phyloP scores from a whole-genome alignment of 1,284 basidiomycete species.

The Moesziomyces globuligerus region DNA sequence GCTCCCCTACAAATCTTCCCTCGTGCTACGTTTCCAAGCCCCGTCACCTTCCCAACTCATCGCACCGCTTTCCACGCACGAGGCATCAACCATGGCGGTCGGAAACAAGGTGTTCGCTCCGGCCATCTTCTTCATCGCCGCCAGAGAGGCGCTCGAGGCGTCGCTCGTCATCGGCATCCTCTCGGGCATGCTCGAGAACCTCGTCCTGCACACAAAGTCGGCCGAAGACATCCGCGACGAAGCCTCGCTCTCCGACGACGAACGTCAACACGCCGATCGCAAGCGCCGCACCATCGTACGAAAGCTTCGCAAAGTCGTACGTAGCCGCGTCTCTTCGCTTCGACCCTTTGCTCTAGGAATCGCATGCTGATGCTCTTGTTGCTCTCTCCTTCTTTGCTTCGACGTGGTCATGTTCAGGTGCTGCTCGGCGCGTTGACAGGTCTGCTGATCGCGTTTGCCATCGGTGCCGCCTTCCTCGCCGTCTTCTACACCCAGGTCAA shows the following conservation, averaged over 20 bases:
- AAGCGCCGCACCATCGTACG: conserved; percentile 41
- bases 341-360: not conserved
- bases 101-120: conserved; percentile 65
- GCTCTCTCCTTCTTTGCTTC: not conserved
- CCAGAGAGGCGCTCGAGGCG: conserved; percentile 63
- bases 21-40: not conserved
- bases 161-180: conserved; percentile 65
- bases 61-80: not conserved
- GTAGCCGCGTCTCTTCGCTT: conserved; percentile 5
- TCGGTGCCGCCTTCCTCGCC: conserved; percentile 63
- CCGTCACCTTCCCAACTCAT: not conserved
- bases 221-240: conserved; percentile 12
- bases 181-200: conserved; percentile 60
- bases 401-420: conserved; percentile 4
- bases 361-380: not conserved
- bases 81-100: conserved; percentile 19
- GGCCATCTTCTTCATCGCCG: conserved; percentile 66
- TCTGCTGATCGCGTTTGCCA: conserved; percentile 56
- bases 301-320: conserved; percentile 55
- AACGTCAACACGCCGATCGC: conserved; percentile 9
- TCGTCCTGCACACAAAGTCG: conserved; percentile 48
- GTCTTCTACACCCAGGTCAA: conserved; percentile 69
- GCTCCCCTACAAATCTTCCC: conserved; percentile 2
- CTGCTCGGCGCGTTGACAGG: conserved; percentile 54
- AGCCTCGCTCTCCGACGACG: conserved; percentile 12